Conservation (phyloP, 2,329 filamentous ascomycete species). For the Hirsutella thompsonii region DNA sequence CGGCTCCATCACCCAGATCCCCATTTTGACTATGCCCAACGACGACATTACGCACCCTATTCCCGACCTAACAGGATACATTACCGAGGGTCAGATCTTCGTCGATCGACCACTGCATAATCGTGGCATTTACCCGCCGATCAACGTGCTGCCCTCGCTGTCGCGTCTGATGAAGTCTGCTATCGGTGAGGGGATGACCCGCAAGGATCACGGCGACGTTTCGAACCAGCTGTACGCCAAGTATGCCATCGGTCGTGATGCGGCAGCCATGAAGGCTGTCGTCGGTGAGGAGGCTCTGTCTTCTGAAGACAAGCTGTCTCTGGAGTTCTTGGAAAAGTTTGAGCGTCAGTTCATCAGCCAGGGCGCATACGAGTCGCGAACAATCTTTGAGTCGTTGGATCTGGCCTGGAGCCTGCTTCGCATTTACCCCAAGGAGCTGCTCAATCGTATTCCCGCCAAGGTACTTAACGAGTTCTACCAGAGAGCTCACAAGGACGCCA, state of each 20-base stretch:
- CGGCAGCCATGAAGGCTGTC: conserved; percentile 97
- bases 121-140: conserved; percentile 95
- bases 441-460: conserved; percentile 87
- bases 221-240: conserved; percentile 99
- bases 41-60: conserved; percentile 99
- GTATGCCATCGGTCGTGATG: conserved; percentile 97
- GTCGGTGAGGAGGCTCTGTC: conserved; percentile 96
- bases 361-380: conserved; percentile 81
- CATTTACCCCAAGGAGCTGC: conserved; percentile 94
- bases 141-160: conserved; percentile 94
- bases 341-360: conserved; percentile 91
- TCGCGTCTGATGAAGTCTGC: conserved; percentile 99
- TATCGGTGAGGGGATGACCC: conserved; percentile 93
- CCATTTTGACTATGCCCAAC: conserved; percentile 98
- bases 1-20: conserved; percentile 97
- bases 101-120: conserved; percentile 89
- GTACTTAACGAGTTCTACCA: conserved; percentile 74
- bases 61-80: conserved; percentile 96
- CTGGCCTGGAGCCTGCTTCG: conserved; percentile 92
- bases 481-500: conserved; percentile 48
- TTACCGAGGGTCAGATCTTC: conserved; percentile 98
- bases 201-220: conserved; percentile 93
- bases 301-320: conserved; percentile 89
- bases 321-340: conserved; percentile 98
- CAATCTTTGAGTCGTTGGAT: conserved; percentile 87